Evolutionary conservation across 140 eudicot species (phyloP), one percentile per base, ranked within the genome.

Genomic region (Bidens hawaiensis): DNA sequence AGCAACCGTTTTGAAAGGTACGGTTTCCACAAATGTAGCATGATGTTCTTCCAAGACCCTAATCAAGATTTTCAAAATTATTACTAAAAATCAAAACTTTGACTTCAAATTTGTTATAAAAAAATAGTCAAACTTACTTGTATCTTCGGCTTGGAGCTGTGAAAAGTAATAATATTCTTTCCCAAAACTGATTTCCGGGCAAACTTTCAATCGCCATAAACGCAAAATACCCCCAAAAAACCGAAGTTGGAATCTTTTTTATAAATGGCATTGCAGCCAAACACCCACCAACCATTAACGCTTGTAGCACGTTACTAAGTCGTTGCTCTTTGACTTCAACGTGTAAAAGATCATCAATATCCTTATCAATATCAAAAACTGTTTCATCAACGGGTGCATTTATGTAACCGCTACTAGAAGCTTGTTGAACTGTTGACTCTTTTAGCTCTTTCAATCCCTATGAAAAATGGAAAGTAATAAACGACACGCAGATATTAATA

Each of bases 171-270:
- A 91, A 70, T 53, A 91, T 91, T 65, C 98, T 80, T 78, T 87
- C 98, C 98, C 98, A 91, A 55, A 87, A 91, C 42, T 91, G 98
- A 82, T 91, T 91, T 62, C 98, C 96, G 1, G 98, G 98, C 70
- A 91, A 70, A 76, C 98, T 91, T 67, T 91, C 98, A 40, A 91
- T 87, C 31, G 98, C 98, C 98, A 91, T 91, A 78, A 91, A 91
- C 55, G 98, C 98, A 49, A 91, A 91, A 79, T 91, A 91, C 6
- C 98, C 98, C 98, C 98, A 91, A 42, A 91, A 91, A 75, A 91
- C 96, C 0, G 98, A 84, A 62, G 98, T 80, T 16, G 98, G 98
- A 36, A 91, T 91, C 76, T 78, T 87, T 73, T 87, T 87, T 53
- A 91, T 59, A 17, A 91, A 65, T 18, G 98, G 98, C 98, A 91